phyloP scores from a whole-genome alignment of 768 basidiomycete genomes.

The Boletus subcaerulescens region DNA sequence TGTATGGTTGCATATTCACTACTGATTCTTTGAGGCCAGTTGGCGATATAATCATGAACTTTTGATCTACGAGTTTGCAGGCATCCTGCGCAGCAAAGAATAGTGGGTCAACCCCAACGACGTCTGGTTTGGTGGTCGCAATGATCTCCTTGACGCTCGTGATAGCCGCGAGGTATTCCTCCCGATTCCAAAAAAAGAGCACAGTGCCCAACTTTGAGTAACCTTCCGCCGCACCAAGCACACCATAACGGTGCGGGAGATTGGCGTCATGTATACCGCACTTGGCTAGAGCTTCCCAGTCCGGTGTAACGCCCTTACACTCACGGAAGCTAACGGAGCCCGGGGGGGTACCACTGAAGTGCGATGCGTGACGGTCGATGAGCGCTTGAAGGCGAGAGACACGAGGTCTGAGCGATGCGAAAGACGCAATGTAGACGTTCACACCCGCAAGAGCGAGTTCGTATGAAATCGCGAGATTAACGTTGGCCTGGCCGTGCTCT shows the following conservation, averaged over 20 bases:
- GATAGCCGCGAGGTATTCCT: conserved; percentile 7
- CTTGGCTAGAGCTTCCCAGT: not conserved
- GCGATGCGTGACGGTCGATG: not conserved
- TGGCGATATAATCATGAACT: conserved; percentile 1
- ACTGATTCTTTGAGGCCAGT: not conserved
- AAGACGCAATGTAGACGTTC: conserved; percentile 11
- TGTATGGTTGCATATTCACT: not conserved
- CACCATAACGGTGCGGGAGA: not conserved
- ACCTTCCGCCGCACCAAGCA: conserved; percentile 2
- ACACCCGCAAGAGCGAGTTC: conserved; percentile 12
- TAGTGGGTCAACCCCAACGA: not conserved
- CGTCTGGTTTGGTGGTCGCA: not conserved
- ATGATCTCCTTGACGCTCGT: conserved; percentile 1
- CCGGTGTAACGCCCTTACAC: not conserved
- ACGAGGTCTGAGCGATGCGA: conserved; percentile 7
- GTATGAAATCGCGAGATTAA: conserved; percentile 11
- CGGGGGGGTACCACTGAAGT: not conserved
- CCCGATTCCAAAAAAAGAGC: not conserved
- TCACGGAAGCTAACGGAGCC: conserved; percentile 9
- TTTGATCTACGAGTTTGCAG: conserved; percentile 1
- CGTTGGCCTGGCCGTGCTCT: conserved; percentile 6
- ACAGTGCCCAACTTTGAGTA: not conserved
- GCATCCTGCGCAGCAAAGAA: conserved; percentile 6
- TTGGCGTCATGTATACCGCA: not conserved
- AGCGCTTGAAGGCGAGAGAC: conserved; percentile 5